Base-by-base conservation (phyloP, 2,329 filamentous ascomycete species). In the Fusarium sambucinum region DNA sequence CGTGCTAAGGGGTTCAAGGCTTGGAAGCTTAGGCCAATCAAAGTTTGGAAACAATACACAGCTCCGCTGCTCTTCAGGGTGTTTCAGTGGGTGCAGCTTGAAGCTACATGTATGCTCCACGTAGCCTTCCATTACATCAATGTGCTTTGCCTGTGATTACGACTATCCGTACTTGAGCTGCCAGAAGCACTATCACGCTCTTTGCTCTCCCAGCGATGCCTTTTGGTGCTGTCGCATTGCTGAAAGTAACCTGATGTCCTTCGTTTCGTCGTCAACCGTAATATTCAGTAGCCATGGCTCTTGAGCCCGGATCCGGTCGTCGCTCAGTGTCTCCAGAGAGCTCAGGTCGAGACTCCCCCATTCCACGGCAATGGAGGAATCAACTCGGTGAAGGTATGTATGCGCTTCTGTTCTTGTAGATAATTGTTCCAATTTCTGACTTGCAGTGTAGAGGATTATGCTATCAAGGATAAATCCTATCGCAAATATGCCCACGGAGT, bases 401-500 rank as follows among this genome's bases (percentile, higher is more conserved):
- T 47, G 40, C 58, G 23, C 55, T 32, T 19, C 27, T 41, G 12
- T 19, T 21, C 29, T 11, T 6, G n/a, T 23, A 30, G 21, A 14
- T 27, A 23, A 17, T 42, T 21, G 14, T 10, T 17, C 16, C 9
- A 16, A 12, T 66, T 55, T 60, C 68, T 67, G 61, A 71, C 33
- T 33, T 17, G 30, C n/a, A 21, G 13, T 21, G 27, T 59, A 88
- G 84, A 92, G 77, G 88, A 86, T 48, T 70, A 80, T 50, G 82
- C 82, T 16, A 80, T 80, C 42, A 89, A 88, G 77, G 89, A 90
- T 79, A 90, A 90, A 78, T 79, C 85, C 54, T 95, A 93, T 77
- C 93, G 94, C 70, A 92, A 94, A 78, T 99, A 98, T 87, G 93
- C 94, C 44, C 88, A 90, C 48, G 92, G 89, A 60, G 90, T 99